Conservation (phyloP, 2,329 filamentous ascomycete species). For the Grosmannia penicillata region DNA sequence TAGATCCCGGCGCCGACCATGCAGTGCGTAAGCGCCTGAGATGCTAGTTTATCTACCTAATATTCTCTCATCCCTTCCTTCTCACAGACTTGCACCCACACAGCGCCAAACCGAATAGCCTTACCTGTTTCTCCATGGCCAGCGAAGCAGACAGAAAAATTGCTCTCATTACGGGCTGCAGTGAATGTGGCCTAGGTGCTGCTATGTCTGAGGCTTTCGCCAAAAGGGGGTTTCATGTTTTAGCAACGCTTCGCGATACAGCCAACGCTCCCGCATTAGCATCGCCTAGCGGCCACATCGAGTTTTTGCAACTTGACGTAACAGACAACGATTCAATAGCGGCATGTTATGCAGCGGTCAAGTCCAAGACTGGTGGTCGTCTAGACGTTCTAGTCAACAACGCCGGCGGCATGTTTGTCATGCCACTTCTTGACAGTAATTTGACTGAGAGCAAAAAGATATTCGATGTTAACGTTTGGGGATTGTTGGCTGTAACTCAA, state of each 20-base stretch:
- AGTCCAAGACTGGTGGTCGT: conserved; percentile 15
- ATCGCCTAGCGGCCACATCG: conserved; percentile 12
- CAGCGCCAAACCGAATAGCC: no score
- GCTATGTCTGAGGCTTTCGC: conserved; percentile 21
- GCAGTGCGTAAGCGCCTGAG: no score
- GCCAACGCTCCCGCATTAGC: conserved; percentile 17
- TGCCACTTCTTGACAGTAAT: conserved; percentile 21
- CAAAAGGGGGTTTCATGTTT: conserved; percentile 19
- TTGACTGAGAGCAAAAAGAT: conserved; percentile 19
- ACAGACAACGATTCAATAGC: conserved; percentile 14
- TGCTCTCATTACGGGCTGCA: conserved; percentile 24
- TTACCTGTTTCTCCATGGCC: conserved; percentile 17
- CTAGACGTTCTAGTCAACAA: conserved; percentile 28
- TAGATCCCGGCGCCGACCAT: no score
- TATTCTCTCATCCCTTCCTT: no score
- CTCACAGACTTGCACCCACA: no score
- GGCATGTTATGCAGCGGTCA: conserved; percentile 9
- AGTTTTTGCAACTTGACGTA: conserved; percentile 16
- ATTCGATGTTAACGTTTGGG: conserved; percentile 27
- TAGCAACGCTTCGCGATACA: conserved; percentile 20
- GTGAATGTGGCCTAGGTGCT: conserved; percentile 22
- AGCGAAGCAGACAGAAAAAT: conserved; percentile 16
- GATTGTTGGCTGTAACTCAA: conserved; percentile 19
- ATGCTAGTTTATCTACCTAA: no score
- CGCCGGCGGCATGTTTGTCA: conserved; percentile 19